Evolutionary conservation across 2,329 filamentous ascomycete species (phyloP).

Genomic region (Fusarium longipes): DNA sequence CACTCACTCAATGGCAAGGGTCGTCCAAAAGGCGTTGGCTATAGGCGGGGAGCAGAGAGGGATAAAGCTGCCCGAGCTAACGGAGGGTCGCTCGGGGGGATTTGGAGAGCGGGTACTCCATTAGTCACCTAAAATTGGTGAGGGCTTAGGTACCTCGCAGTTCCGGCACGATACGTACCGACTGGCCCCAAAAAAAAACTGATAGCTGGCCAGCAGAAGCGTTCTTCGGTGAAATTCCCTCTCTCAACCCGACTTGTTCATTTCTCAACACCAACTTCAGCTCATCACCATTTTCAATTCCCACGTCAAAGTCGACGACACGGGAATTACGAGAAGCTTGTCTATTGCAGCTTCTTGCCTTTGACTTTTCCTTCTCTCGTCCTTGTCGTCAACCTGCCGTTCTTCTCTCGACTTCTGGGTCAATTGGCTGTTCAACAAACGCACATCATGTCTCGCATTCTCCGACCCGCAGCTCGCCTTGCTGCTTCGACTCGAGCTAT

Average conservation of each 20-base stretch:
- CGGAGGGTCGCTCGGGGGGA: conserved; percentile 43
- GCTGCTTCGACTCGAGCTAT: conserved; percentile 57
- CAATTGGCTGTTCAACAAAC: conserved; percentile 42
- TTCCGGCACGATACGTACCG: conserved; percentile 48
- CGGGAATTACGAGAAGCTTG: conserved; percentile 43
- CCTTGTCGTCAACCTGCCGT: conserved; percentile 25
- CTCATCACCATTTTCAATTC: conserved; percentile 41
- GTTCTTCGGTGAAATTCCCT: conserved; percentile 49
- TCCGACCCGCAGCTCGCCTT: conserved; percentile 63
- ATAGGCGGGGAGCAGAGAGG: conserved; percentile 40
- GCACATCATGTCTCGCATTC: conserved; percentile 61
- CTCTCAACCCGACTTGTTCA: conserved; percentile 47
- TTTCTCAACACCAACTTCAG: conserved; percentile 45
- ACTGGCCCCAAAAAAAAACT: conserved; percentile 49
- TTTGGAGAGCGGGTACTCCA: conserved; percentile 42
- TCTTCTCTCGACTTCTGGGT: conserved; percentile 33
- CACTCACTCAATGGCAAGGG: conserved; percentile 27
- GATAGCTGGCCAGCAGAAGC: conserved; percentile 43
- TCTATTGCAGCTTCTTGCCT: conserved; percentile 40
- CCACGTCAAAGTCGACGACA: conserved; percentile 44
- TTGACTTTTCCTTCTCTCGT: conserved; percentile 26
- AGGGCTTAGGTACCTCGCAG: conserved; percentile 43
- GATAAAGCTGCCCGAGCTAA: conserved; percentile 48
- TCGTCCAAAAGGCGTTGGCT: conserved; percentile 19
- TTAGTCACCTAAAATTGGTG: conserved; percentile 16